Evolutionary conservation across 495 filamentous ascomycete genomes (phyloP), one percentile per base, ranked within the genome.

Genomic region (Aspergillus coremiiformis): DNA sequence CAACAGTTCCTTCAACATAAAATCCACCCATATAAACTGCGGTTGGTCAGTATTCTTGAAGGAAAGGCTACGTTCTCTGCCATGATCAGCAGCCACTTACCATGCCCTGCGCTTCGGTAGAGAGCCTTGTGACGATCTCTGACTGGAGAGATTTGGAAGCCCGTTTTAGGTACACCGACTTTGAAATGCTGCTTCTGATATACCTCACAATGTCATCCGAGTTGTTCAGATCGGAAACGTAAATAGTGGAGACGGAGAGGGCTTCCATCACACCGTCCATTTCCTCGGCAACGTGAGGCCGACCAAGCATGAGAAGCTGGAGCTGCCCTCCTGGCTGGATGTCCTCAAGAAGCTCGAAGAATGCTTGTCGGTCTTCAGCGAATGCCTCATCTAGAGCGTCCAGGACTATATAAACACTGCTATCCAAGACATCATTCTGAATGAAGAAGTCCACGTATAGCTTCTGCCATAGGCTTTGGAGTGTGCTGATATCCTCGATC

Each of bases 11-110:
- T 62, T 51, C 19, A 69, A 26, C 62, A 69, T 69, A 2, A 70
- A 55, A 27, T 66, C 57, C 10, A 64, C 67, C 63, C 66, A 66
- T 3, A 70, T 56, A 51, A 72, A 72, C n/a, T n/a, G n/a, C n/a
- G n/a, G n/a, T n/a, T n/a, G n/a, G n/a, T n/a, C n/a, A n/a, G n/a
- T n/a, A n/a, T n/a, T n/a, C n/a, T n/a, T n/a, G n/a, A n/a, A n/a
- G n/a, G n/a, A n/a, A n/a, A n/a, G n/a, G n/a, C n/a, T n/a, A n/a
- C n/a, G n/a, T n/a, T n/a, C n/a, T n/a, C n/a, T n/a, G n/a, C n/a
- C n/a, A n/a, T n/a, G n/a, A n/a, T n/a, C n/a, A n/a, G n/a, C n/a
- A n/a, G n/a, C n/a, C n/a, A n/a, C n/a, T n/a, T n/a, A n/a, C n/a
- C 59, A 72, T 67, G 10, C 69, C 69, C 39, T 67, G 53, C 0